phyloP scores from a whole-genome alignment of 495 filamentous ascomycete species.

The Talaromyces ruber region DNA sequence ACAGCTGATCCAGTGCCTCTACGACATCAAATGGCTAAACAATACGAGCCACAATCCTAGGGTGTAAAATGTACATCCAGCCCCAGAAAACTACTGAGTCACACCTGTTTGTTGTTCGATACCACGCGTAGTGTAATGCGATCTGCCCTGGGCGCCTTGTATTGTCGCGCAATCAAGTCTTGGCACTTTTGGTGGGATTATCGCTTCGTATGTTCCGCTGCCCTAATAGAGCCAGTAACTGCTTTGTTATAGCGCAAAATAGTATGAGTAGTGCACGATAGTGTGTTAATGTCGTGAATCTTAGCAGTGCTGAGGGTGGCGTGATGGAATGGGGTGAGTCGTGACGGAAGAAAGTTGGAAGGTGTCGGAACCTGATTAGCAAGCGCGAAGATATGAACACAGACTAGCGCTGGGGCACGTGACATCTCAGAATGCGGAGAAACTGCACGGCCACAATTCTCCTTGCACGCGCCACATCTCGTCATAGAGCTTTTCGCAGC shows the following conservation, averaged over 20 bases:
- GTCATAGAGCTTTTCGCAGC: neutral
- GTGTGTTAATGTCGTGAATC: neutral
- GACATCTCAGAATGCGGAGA: neutral
- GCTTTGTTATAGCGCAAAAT: neutral
- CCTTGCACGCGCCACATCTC: conserved; percentile 6
- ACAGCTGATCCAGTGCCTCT: conserved; percentile 20
- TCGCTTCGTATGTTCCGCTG: neutral
- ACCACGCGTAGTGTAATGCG: conserved; percentile 2
- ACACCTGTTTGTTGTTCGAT: conserved; percentile 12
- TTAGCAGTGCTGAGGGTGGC: neutral
- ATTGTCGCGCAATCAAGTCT: neutral
- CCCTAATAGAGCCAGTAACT: neutral
- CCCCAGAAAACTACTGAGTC: conserved; percentile 29
- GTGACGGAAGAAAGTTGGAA: conserved; percentile 1
- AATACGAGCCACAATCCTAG: conserved; percentile 31
- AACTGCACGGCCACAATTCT: neutral
- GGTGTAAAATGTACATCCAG: conserved; percentile 18
- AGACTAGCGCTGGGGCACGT: neutral
- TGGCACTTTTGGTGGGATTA: neutral
- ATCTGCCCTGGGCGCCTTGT: neutral
- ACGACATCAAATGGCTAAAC: conserved; percentile 37
- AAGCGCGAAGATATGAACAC: conserved; percentile 1
- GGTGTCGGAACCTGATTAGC: neutral
- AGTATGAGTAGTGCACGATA: neutral
- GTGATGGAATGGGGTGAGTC: neutral